Conservation (phyloP, 495 filamentous ascomycete genomes). For the Penicillium canescens region DNA sequence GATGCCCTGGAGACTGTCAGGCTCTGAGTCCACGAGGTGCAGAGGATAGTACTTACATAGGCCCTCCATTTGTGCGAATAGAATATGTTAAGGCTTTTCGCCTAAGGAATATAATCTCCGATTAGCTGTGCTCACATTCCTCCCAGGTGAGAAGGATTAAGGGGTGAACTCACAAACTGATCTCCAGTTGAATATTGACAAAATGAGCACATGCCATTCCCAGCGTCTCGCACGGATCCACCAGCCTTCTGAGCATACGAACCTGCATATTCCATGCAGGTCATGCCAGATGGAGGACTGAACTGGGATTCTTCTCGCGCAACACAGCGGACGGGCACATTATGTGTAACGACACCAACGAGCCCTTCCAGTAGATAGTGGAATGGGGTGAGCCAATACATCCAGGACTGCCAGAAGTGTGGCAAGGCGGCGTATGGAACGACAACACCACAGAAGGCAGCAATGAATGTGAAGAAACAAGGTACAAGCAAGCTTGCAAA, state of each 20-base stretch:
- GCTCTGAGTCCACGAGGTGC: background rate
- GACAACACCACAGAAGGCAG: slow-evolving; percentile 64
- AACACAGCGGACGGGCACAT: slow-evolving; percentile 55
- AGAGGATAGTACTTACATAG: slow-evolving; percentile 44
- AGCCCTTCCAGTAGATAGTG: slow-evolving; percentile 62
- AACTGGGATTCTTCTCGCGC: slow-evolving; percentile 59
- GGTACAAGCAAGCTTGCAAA: slow-evolving; percentile 70
- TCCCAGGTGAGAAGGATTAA: background rate
- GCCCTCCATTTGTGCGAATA: slow-evolving; percentile 63
- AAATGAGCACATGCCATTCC: slow-evolving; percentile 53
- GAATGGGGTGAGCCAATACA: slow-evolving; percentile 68
- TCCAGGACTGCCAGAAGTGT: slow-evolving; percentile 65
- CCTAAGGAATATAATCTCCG: slow-evolving; percentile 32
- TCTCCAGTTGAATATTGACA: slow-evolving; percentile 61
- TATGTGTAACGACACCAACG: slow-evolving; percentile 53
- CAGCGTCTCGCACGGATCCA: slow-evolving; percentile 52
- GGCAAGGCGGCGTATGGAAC: slow-evolving; percentile 56
- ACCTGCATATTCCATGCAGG: slow-evolving; percentile 53
- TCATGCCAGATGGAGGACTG: slow-evolving; percentile 48
- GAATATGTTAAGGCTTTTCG: slow-evolving; percentile 45
- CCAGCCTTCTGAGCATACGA: slow-evolving; percentile 42
- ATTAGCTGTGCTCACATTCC: background rate
- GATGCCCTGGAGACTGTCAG: slow-evolving; percentile 40
- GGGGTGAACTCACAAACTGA: slow-evolving; percentile 47
- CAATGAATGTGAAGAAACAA: slow-evolving; percentile 62